Percentiles rank a stretch among this genome's conserved stretches.
These are phyloP conservation scores for Kickxella alabastrina DNA, from an alignment of 192 early-diverging fungal species.

Conservation along the genomic window DNA sequence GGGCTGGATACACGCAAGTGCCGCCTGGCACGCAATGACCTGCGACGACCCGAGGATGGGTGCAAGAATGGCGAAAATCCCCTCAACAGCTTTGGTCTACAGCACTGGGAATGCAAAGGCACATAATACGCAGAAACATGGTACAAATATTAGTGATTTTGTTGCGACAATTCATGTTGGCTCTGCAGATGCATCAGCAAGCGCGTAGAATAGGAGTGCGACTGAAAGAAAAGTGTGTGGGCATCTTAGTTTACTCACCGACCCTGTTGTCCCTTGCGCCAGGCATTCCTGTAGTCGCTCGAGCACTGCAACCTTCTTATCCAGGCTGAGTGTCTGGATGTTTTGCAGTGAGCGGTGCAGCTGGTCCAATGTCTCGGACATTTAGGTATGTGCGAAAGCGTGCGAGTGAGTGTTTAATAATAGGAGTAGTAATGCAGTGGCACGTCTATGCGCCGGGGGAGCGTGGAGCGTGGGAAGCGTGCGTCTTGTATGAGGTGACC, in stretches of 20 bases:
- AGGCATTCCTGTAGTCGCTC: conserved; percentile 24
- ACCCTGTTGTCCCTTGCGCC: conserved; percentile 15
- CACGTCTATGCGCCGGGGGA: too few species aligned
- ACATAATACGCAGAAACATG: too few species aligned
- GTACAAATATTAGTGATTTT: too few species aligned
- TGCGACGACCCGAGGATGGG: conserved; percentile 43
- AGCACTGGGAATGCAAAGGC: too few species aligned
- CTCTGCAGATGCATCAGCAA: too few species aligned
- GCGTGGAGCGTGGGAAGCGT: too few species aligned
- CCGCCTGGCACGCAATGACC: conserved; percentile 48
- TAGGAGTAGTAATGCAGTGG: not conserved
- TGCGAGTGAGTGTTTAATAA: not conserved
- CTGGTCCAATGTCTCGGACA: conserved; percentile 46
- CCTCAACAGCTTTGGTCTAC: conserved; percentile 44
- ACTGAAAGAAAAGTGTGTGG: too few species aligned
- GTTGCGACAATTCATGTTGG: too few species aligned
- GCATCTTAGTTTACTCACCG: conserved; percentile 31
- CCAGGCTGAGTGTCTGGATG: conserved; percentile 25
- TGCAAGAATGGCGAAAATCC: conserved; percentile 31
- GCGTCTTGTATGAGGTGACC: too few species aligned
- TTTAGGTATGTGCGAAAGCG: not conserved
- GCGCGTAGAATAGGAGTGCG: too few species aligned
- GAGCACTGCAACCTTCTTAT: conserved; percentile 23
- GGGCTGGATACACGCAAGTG: conserved; percentile 32
- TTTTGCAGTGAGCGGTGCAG: conserved; percentile 23